A percentile compares a stretch with the other conserved stretches of the same genome.
These are phyloP conservation scores for Tubosaeta brunneosetosa DNA, from an alignment of 768 basidiomycete genomes.

Conservation along the genomic window DNA sequence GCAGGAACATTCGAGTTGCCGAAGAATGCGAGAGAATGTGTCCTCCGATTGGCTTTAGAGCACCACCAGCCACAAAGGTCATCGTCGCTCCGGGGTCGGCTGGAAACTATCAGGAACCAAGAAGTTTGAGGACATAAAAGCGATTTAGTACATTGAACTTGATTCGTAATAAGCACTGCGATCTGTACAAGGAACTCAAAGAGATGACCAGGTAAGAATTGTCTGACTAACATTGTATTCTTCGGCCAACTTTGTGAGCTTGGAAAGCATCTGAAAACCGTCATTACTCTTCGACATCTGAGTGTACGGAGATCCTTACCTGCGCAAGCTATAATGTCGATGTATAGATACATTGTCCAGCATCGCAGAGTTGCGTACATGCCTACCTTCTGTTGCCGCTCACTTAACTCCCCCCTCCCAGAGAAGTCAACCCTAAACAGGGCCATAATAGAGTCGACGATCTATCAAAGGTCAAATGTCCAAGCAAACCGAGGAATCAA, in stretches of 20 bases:
- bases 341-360: constrained; percentile 8
- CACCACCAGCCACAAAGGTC: constrained; percentile 93
- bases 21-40: constrained; percentile 86
- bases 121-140: background rate
- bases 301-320: constrained; percentile 35
- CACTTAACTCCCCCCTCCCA: constrained; percentile 90
- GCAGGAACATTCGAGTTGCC: constrained; percentile 79
- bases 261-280: constrained; percentile 72
- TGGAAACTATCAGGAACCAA: constrained; percentile 28
- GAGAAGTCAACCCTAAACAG: constrained; percentile 92
- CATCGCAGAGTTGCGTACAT: background rate
- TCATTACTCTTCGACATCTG: background rate
- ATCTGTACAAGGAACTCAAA: constrained; percentile 43
- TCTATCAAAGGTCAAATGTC: constrained; percentile 41
- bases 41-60: constrained; percentile 86
- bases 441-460: constrained; percentile 97
- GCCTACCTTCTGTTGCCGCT: constrained; percentile 83
- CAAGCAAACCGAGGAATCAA: background rate
- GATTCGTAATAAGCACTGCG: constrained; percentile 84
- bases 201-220: constrained; percentile 1
- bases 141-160: constrained; percentile 68
- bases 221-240: constrained; percentile 67
- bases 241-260: constrained; percentile 86
- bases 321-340: constrained; percentile 65
- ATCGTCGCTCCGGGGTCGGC: constrained; percentile 94